Base-by-base conservation (phyloP, 331 rosid species). In the Spiraea crenata region DNA sequence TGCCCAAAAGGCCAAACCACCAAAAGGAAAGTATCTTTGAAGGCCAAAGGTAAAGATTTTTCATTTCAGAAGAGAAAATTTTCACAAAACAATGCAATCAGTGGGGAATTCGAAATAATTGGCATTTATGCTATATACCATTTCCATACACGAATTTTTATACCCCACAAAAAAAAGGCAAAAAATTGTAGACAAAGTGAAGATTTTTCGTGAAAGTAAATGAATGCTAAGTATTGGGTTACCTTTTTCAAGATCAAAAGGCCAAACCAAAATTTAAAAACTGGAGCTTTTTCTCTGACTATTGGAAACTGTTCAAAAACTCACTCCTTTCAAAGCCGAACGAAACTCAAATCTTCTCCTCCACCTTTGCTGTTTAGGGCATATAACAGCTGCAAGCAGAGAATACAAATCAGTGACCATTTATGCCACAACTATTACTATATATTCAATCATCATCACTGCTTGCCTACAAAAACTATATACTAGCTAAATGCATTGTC, bases 221-320 rank as follows among this genome's bases (percentile, higher is more conserved):
- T 63, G 69, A 42, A 69, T 35, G 40, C 45, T 58, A 50, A 72
- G 69, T 59, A 74, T 67, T 69, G 56, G 70, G 58, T 78, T 46
- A 81, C 91, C 90, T 71, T n/a, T 81, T 82, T 77, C 15, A 69
- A 64, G n/a, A n/a, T n/a, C n/a, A n/a, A n/a, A n/a, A n/a, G n/a
- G n/a, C n/a, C n/a, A n/a, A n/a, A n/a, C n/a, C n/a, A n/a, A n/a
- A n/a, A n/a, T n/a, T n/a, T n/a, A n/a, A n/a, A n/a, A n/a, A n/a
- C n/a, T n/a, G n/a, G n/a, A n/a, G n/a, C n/a, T n/a, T n/a, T 69
- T 51, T 57, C 67, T 40, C 75, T 63, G 79, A 67, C 76, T 63
- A 62, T 77, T n/a, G n/a, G 75, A 67, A 67, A 81, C 92, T 73
- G 81, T 75, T 67, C 63, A n/a, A n/a, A n/a, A 78, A 16, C 70